Base-by-base conservation (phyloP, 1,139 yeast genomes). In the Tardiomyces blankii region DNA sequence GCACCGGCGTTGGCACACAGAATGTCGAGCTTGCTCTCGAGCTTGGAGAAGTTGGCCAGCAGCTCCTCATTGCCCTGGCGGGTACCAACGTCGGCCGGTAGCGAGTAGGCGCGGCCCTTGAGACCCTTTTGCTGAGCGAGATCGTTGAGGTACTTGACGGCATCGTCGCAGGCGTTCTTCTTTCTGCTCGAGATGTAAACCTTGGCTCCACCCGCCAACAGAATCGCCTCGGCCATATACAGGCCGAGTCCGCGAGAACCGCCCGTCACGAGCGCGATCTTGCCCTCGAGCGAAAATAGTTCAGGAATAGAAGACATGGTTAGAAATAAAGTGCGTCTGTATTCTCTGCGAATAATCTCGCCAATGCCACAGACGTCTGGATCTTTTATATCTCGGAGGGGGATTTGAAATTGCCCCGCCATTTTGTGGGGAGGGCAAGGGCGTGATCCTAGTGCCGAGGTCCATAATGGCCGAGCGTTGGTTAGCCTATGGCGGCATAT, bases 1-100 rank as follows among this genome's bases (percentile, higher is more conserved):
- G 89, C 88, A 43, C 93, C 93, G 13, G 91, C 91, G 56, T 83
- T 83, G 49, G 89, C 87, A 55, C 81, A 69, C 51, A 83, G 68
- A 50, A 83, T 80, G 58, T 83, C 79, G 32, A 81, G 71, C 56
- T 71, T 69, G 14, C 65, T 64, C 18, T 72, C 72, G 40, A 63
- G 65, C 48, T 65, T 63, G 38, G 63, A 51, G 27, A 78, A 75
- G 42, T 69, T 72, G 8, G 68, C 63, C 46, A 58, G 67, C 53
- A 83, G 74, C 32, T 65, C 58, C 47, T 68, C 65, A 46, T 75
- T 73, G 21, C 82, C 83, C 18, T 63, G 67, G 43, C 73, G 75
- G 40, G 65, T 66, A 21, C 82, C 73, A 49, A 80, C 65, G 58
- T 82, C 87, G 1, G 85, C 77, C 0, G 87, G 75, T 48, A 81